These are phyloP conservation scores for Lithocarpus polystachyus DNA, from an alignment of 306 rosid genomes.

Conservation along the genomic window DNA sequence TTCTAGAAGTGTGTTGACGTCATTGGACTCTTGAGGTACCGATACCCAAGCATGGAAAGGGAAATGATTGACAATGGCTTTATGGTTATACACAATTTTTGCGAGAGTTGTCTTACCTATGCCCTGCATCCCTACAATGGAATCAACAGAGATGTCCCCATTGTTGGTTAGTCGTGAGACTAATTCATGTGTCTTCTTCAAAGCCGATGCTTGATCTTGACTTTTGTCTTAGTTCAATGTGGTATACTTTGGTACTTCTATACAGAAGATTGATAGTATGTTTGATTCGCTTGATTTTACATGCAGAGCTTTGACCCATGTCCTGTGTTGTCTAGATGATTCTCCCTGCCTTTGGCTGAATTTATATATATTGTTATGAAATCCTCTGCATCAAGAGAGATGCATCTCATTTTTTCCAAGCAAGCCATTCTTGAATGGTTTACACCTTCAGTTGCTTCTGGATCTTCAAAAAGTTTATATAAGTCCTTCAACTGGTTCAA, in stretches of 20 bases:
- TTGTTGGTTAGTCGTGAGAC: slow-evolving; percentile 9
- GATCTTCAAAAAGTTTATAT: neutral
- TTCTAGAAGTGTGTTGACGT: neutral
- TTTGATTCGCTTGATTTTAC: slow-evolving; percentile 5
- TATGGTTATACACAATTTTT: slow-evolving; percentile 19
- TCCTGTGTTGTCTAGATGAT: neutral
- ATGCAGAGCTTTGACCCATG: neutral
- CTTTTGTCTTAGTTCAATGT: slow-evolving; percentile 6
- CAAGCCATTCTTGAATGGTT: neutral
- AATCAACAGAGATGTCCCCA: neutral
- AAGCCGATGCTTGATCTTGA: slow-evolving; percentile 20
- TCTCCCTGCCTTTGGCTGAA: no score
- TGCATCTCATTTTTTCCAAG: slow-evolving; percentile 6
- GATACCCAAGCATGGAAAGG: slow-evolving; percentile 26
- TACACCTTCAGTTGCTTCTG: neutral
- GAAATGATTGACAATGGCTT: neutral
- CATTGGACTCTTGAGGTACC: neutral
- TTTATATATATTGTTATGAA: neutral
- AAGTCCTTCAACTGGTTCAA: neutral
- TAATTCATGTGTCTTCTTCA: slow-evolving; percentile 18
- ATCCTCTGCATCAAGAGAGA: neutral
- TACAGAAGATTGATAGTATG: slow-evolving; percentile 2
- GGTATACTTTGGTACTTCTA: slow-evolving; percentile 4
- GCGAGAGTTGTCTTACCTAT: slow-evolving; percentile 47
- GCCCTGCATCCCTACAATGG: slow-evolving; percentile 41